These are phyloP conservation scores for Salix exigua DNA, from an alignment of 345 rosid species.

Conservation along the genomic window DNA sequence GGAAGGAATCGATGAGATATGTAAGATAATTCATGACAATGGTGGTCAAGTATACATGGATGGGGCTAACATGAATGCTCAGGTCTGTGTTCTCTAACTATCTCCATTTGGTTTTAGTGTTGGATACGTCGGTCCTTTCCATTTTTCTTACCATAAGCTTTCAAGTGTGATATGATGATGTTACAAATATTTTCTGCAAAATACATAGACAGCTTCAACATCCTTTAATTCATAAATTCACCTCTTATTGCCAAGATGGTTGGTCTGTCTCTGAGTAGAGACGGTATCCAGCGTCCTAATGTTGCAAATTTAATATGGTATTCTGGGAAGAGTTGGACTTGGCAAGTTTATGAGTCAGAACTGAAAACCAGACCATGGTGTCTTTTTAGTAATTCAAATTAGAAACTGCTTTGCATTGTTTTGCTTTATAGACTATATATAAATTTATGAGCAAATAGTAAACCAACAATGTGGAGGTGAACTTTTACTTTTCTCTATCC, in stretches of 20 bases:
- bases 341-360: not conserved
- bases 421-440: not conserved
- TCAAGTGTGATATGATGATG: not conserved
- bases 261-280: not conserved
- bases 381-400: not conserved
- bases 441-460: not conserved
- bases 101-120: conserved; percentile 8
- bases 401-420: not conserved
- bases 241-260: not conserved
- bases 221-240: not conserved
- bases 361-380: not conserved
- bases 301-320: not conserved
- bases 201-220: not conserved
- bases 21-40: conserved; percentile 86
- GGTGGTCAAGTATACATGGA: conserved; percentile 99
- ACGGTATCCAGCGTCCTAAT: not conserved
- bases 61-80: conserved; percentile 99
- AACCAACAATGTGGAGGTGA: not conserved
- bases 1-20: conserved; percentile 93
- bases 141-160: not conserved
- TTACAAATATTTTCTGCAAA: not conserved
- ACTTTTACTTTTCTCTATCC: not conserved
- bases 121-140: not conserved
- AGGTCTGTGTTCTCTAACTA: conserved; percentile 42
- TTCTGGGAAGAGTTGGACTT: not conserved